phyloP scores from a whole-genome alignment of 805 yeast species.

The Pichia eremophila region DNA sequence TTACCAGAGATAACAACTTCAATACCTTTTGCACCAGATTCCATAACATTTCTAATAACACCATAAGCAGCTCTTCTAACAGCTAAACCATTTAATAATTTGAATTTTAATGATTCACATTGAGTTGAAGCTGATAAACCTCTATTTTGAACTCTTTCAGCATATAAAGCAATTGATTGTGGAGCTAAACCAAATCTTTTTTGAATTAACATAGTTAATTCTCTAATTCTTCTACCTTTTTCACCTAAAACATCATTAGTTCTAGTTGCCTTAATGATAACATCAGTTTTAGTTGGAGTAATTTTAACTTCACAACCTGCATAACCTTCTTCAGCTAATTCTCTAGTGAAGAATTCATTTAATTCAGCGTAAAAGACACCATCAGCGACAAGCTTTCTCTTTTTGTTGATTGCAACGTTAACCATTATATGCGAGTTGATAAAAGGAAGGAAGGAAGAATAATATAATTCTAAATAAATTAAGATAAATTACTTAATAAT shows the following conservation, averaged over 20 bases:
- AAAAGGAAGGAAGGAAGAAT: background rate
- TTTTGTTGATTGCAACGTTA: constrained; percentile 22
- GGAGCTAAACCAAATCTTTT: constrained; percentile 97
- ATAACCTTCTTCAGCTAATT: constrained; percentile 99
- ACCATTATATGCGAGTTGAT: background rate
- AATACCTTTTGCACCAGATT: constrained; percentile 99
- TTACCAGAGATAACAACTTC: constrained; percentile 99
- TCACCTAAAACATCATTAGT: constrained; percentile 98
- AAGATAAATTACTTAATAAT: no score
- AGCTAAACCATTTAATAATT: constrained; percentile 96
- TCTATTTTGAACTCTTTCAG: constrained; percentile 99
- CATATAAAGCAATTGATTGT: constrained; percentile 89
- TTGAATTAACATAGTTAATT: constrained; percentile 93
- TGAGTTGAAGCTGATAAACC: constrained; percentile 99
- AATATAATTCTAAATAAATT: no score
- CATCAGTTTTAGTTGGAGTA: constrained; percentile 96
- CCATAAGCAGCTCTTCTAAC: constrained; percentile 99
- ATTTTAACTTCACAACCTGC: constrained; percentile 99
- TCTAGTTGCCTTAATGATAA: constrained; percentile 97
- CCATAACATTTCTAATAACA: constrained; percentile 99
- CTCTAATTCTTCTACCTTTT: constrained; percentile 99
- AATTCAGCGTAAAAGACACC: constrained; percentile 99
- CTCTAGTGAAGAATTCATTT: constrained; percentile 99
- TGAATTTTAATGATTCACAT: constrained; percentile 98
- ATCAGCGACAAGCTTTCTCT: constrained; percentile 99